These are phyloP conservation scores for Dryas alaskensis DNA, from an alignment of 306 rosid species.

Conservation along the genomic window DNA sequence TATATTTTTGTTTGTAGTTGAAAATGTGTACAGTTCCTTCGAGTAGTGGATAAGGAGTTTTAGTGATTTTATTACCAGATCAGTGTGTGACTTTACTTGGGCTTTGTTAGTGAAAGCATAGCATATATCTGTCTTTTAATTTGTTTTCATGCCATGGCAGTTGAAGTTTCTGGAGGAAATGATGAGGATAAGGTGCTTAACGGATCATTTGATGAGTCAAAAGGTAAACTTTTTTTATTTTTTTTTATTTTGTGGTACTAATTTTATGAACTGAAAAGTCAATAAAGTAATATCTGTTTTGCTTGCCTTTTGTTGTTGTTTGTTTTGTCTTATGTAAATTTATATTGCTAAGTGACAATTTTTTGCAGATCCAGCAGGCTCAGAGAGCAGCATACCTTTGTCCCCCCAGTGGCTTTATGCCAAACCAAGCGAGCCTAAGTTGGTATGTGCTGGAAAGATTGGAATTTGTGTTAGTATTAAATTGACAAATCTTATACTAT, in stretches of 20 bases:
- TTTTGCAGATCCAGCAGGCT: conserved; percentile 40
- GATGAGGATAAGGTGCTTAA: conserved; percentile 40
- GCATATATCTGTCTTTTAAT: conserved; percentile 10
- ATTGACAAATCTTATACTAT: background rate
- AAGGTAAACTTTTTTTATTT: conserved; percentile 34
- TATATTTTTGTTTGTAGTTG: background rate
- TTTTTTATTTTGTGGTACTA: background rate
- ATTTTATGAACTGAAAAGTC: background rate
- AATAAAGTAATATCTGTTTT: background rate
- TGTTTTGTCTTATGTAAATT: conserved; percentile 16
- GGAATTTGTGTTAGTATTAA: background rate
- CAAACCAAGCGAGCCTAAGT: conserved; percentile 52
- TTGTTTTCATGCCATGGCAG: conserved; percentile 15
- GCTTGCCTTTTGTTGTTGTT: background rate
- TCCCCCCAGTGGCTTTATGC: conserved; percentile 72
- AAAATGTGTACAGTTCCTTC: background rate
- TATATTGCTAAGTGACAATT: background rate
- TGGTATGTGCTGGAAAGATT: conserved; percentile 35
- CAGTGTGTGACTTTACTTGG: background rate
- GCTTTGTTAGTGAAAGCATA: conserved; percentile 1
- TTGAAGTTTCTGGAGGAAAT: conserved; percentile 41
- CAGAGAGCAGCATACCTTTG: conserved; percentile 56
- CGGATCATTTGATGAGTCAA: conserved; percentile 43
- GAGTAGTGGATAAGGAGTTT: background rate
- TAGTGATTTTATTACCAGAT: background rate